A percentile compares a stretch with the other conserved stretches of the same genome.
phyloP scores from a whole-genome alignment of 768 basidiomycete species.

The Agrocybe praecox region DNA sequence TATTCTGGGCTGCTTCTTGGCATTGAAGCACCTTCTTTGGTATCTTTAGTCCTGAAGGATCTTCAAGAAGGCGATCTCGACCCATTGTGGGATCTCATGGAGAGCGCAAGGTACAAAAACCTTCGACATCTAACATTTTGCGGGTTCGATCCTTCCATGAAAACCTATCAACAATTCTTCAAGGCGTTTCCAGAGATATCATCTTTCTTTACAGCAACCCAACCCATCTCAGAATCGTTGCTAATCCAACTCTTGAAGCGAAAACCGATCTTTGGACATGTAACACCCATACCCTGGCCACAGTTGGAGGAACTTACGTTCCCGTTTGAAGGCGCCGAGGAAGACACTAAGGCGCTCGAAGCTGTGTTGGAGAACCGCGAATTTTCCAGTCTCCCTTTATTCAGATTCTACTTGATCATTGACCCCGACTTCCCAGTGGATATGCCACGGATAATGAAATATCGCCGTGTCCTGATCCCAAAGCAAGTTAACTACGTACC shows the following conservation, averaged over 20 bases:
- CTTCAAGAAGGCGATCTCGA: conserved; percentile 45
- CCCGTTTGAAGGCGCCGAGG: conserved; percentile 29
- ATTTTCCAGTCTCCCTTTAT: no score
- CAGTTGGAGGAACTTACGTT: conserved; percentile 32
- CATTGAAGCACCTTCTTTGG: conserved; percentile 40
- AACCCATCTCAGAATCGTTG: conserved; percentile 20
- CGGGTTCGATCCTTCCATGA: conserved; percentile 41
- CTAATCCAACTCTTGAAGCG: conserved; percentile 29
- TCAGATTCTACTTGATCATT: no score
- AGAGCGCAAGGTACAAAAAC: conserved; percentile 29
- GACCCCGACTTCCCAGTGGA: no score
- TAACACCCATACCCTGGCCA: conserved; percentile 37
- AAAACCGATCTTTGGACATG: conserved; percentile 1
- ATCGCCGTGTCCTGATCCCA: no score
- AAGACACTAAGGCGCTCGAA: no score
- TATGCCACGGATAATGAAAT: no score
- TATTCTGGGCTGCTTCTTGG: conserved; percentile 40
- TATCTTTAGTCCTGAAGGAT: conserved; percentile 44
- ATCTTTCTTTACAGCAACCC: conserved; percentile 30
- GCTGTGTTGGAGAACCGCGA: no score
- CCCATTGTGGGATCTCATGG: conserved; percentile 28
- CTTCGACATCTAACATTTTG: conserved; percentile 39
- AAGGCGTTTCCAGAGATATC: conserved; percentile 34
- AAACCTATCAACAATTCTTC: conserved; percentile 31
- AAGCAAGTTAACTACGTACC: no score